Conservation (phyloP, 1,284 basidiomycete species). For the Malassezia psittaci region DNA sequence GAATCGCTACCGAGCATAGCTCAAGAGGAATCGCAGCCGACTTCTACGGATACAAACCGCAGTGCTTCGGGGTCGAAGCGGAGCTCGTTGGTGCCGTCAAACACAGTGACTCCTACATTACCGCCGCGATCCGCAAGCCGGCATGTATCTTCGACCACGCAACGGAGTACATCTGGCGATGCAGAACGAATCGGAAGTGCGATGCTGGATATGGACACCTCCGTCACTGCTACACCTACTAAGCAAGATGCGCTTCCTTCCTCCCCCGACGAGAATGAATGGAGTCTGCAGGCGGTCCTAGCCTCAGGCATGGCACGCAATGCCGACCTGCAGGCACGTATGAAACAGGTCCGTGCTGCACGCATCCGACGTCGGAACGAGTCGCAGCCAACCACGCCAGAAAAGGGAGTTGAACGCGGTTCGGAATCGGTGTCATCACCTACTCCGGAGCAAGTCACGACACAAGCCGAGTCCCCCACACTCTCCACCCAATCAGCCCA, state of each 20-base stretch:
- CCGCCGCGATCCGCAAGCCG: neutral
- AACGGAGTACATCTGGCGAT: neutral
- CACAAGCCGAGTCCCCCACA: neutral
- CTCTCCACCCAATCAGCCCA: neutral
- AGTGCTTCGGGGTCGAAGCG: neutral
- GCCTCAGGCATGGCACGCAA: slow-evolving; percentile 44
- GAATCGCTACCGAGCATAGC: too few relatives aligned
- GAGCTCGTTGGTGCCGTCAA: neutral
- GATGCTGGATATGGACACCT: neutral
- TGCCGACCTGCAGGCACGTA: slow-evolving; percentile 35
- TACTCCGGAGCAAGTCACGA: slow-evolving; percentile 22
- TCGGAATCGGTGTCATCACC: slow-evolving; percentile 21
- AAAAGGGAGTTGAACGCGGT: neutral
- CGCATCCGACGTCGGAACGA: slow-evolving; percentile 15
- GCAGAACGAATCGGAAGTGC: slow-evolving; percentile 2
- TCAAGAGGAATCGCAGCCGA: too few relatives aligned
- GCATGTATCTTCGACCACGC: too few relatives aligned
- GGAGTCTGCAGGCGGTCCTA: slow-evolving; percentile 43
- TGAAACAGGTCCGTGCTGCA: slow-evolving; percentile 40
- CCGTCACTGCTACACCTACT: neutral
- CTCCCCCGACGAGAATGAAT: slow-evolving; percentile 30
- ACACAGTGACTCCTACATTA: neutral
- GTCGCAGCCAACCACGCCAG: neutral
- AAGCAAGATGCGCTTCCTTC: neutral
- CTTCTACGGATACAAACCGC: neutral